Conservation (phyloP, 305 asterid species). For the Vinca major region DNA sequence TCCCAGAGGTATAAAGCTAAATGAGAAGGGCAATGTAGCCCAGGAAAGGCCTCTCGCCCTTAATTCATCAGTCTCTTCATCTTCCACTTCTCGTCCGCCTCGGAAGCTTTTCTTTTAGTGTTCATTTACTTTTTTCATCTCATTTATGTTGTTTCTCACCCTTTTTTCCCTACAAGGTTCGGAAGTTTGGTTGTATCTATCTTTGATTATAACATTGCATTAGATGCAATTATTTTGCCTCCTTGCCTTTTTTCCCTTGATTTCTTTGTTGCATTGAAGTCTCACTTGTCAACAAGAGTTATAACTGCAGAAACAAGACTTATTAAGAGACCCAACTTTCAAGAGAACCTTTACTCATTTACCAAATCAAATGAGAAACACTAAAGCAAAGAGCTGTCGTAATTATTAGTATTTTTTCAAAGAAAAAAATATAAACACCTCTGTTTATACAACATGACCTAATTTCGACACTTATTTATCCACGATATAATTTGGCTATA, state of each 20-base stretch:
- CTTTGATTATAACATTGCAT: not conserved
- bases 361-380: too few relatives aligned
- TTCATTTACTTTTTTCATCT: slow-evolving; percentile 4
- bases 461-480: too few relatives aligned
- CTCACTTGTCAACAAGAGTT: not conserved
- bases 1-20: slow-evolving; percentile 52
- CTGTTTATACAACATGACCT: too few relatives aligned
- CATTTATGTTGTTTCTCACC: not conserved
- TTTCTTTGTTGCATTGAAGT: not conserved
- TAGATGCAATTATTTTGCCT: slow-evolving; percentile 7
- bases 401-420: too few relatives aligned
- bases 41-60: slow-evolving; percentile 37
- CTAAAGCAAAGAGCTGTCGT: too few relatives aligned
- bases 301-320: too few relatives aligned
- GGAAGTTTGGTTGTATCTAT: slow-evolving; percentile 9
- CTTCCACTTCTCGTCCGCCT: slow-evolving; percentile 32
- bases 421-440: too few relatives aligned
- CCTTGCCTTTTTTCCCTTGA: not conserved
- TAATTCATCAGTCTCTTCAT: slow-evolving; percentile 30
- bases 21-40: slow-evolving; percentile 30
- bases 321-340: not conserved
- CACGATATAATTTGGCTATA: too few relatives aligned
- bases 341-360: too few relatives aligned
- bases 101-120: slow-evolving; percentile 64
- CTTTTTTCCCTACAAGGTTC: slow-evolving; percentile 4